Percentiles rank a stretch among this genome's conserved stretches.
These are phyloP conservation scores for Eucalyptus caleyi DNA, from an alignment of 345 rosid species.

Conservation along the genomic window DNA sequence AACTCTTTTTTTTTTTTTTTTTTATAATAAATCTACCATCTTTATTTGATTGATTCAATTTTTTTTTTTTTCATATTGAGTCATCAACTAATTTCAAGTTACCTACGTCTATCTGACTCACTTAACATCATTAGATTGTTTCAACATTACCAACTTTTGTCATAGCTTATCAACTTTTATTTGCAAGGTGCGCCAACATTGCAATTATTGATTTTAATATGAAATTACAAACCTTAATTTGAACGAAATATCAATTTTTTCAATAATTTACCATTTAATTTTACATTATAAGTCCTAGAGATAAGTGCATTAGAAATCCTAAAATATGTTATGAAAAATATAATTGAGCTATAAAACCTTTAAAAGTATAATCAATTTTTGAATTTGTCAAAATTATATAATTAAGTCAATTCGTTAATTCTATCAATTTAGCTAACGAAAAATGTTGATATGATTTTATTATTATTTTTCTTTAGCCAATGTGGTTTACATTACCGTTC, in stretches of 20 bases:
- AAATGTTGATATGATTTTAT: background rate
- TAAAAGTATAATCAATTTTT: fast-evolving
- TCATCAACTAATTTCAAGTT: background rate
- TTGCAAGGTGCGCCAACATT: background rate
- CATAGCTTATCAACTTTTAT: background rate
- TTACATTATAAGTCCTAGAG: background rate
- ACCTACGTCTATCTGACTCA: background rate
- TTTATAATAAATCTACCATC: background rate
- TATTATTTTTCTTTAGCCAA: background rate
- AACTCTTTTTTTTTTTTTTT: background rate
- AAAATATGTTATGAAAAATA: background rate
- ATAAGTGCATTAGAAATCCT: background rate
- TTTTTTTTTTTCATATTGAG: background rate
- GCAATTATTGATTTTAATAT: background rate
- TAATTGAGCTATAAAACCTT: background rate
- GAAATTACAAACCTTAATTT: background rate
- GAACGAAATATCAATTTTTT: background rate
- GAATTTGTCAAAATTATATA: background rate
- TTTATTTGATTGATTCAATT: background rate
- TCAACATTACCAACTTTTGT: background rate
- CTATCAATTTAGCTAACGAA: background rate
- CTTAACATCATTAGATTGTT: background rate
- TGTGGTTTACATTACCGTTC: background rate
- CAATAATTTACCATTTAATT: background rate
- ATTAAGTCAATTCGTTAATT: background rate